Percentiles rank a stretch among this genome's conserved stretches.
Evolutionary conservation across 2,329 filamentous ascomycete genomes (phyloP).

Genomic region (Penicillium griseofulvum): DNA sequence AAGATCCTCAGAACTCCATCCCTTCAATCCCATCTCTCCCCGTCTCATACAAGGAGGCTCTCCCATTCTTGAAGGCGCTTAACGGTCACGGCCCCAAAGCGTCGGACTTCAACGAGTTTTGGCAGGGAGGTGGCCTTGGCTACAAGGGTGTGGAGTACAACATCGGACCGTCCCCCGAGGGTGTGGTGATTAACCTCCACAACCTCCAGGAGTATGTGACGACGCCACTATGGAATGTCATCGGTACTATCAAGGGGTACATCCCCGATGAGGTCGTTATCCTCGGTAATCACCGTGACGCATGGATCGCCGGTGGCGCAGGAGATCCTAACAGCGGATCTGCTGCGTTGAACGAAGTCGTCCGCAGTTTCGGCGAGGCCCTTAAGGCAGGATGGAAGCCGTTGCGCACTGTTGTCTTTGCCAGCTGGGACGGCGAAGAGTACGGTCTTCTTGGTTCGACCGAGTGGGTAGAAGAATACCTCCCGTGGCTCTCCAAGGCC

Average conservation of each 20-base stretch:
- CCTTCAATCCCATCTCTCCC: conserved; percentile 88
- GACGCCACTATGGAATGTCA: conserved; percentile 85
- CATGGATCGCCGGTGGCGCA: conserved; percentile 83
- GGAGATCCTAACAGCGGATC: conserved; percentile 81
- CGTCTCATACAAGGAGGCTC: conserved; percentile 80
- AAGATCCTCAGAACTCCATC: conserved; percentile 66
- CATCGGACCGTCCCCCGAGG: conserved; percentile 74
- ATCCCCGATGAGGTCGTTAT: conserved; percentile 82
- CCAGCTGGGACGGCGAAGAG: conserved; percentile 80
- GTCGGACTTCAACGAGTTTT: conserved; percentile 68
- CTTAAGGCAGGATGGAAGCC: conserved; percentile 76
- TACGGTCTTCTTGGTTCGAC: conserved; percentile 84
- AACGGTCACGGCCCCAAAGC: conserved; percentile 84
- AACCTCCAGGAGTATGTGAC: conserved; percentile 81
- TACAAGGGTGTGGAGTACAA: conserved; percentile 82
- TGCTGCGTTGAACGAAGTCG: conserved; percentile 73
- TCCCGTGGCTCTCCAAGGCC: conserved; percentile 72
- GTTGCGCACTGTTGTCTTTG: conserved; percentile 85
- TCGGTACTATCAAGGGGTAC: conserved; percentile 86
- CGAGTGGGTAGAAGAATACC: conserved; percentile 88
- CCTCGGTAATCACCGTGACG: conserved; percentile 88
- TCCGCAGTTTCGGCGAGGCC: conserved; percentile 71
- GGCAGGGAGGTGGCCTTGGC: conserved; percentile 71
- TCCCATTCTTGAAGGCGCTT: conserved; percentile 83
- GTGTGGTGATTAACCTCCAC: conserved; percentile 67